Evolutionary conservation across 2,329 filamentous ascomycete genomes (phyloP).

Genomic region (Xylariaceae sp.): DNA sequence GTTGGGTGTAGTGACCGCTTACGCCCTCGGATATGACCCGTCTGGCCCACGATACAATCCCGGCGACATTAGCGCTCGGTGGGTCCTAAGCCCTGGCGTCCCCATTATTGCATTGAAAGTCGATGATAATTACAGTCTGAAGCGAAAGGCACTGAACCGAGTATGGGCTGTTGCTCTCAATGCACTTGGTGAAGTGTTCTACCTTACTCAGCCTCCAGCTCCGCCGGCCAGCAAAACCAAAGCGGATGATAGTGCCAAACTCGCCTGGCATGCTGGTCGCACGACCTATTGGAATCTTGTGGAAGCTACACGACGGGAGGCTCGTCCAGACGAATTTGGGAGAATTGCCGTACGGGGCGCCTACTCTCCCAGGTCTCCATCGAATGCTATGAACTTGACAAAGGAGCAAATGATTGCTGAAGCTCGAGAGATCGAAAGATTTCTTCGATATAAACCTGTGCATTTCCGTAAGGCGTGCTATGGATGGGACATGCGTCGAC

Average conservation of each 20-base stretch:
- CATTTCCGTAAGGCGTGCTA: conserved; percentile 75
- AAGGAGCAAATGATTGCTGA: conserved; percentile 70
- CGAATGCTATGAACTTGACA: conserved; percentile 66
- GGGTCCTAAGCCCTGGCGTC: conserved; percentile 88
- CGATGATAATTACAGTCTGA: conserved; percentile 75
- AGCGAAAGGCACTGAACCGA: conserved; percentile 64
- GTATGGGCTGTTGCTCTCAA: conserved; percentile 94
- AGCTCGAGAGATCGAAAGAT: conserved; percentile 76
- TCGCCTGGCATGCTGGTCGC: conserved; percentile 78
- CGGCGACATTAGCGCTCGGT: conserved; percentile 80
- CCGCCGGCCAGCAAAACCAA: conserved; percentile 46
- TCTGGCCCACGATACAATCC: conserved; percentile 60
- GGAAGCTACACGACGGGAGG: conserved; percentile 70
- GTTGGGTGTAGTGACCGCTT: conserved; percentile 75
- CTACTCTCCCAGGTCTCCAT: conserved; percentile 78
- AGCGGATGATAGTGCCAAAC: conserved; percentile 54
- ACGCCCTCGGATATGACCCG: conserved; percentile 63
- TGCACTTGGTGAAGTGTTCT: conserved; percentile 87
- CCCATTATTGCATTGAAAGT: conserved; percentile 81
- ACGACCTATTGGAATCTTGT: conserved; percentile 77
- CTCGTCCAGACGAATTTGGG: conserved; percentile 68
- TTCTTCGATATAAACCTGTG: conserved; percentile 66
- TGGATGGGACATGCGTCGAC: conserved; percentile 89
- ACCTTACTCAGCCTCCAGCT: conserved; percentile 68
- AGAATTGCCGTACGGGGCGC: conserved; percentile 64